Evolutionary conservation across 805 yeast genomes (phyloP), one percentile per base, ranked within the genome.

Genomic region (Yamadazyma takamatsuzukensis): DNA sequence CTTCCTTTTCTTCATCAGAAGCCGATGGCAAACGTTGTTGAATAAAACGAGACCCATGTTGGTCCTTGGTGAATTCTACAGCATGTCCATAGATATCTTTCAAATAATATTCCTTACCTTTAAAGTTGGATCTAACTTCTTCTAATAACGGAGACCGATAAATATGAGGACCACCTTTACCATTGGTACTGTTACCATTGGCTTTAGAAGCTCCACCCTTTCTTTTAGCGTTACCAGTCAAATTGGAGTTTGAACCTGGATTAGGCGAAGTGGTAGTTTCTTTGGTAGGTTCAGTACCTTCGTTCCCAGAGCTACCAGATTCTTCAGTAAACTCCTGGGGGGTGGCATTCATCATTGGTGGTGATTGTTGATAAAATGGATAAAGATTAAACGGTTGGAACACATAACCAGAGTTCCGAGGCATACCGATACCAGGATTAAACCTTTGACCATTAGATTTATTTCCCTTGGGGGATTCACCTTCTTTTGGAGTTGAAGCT

Each of bases 11-110:
- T 48, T 86, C 90, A 15, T 75, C 80, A 7, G 57, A 47, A 0
- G 94, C 80, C 6, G 56, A 58, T 10, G 79, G 82, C 29, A 90
- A 66, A 49, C 83, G 82, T 48, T 89, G 95, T 61, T 93, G 99
- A 43, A 93, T 90, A 50, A 90, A 93, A 43, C 99, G 72, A 4
- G 97, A 89, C 3, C 99, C 99, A 55, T 88, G 94, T 61, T 93
- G 99, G 61, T 93, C 98, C 45, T 85, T 85, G 31, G 95, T 78
- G 48, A 93, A 90, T 57, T 90, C 97, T 39, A 83, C 70, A 4
- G 93, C 93, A 53, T 83, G 88, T 6, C 95, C 96, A 45, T 78
- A 75, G 21, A 90, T 79, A 51, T 85, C 95, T 38, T 71, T 75
- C 45, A 93, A 66, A 18, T 68, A 68, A 53, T 77, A 82, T 32